Percentiles rank a stretch among this genome's conserved stretches.
These are phyloP conservation scores for Cucurbita moschata DNA, from an alignment of 306 rosid species.

Conservation along the genomic window DNA sequence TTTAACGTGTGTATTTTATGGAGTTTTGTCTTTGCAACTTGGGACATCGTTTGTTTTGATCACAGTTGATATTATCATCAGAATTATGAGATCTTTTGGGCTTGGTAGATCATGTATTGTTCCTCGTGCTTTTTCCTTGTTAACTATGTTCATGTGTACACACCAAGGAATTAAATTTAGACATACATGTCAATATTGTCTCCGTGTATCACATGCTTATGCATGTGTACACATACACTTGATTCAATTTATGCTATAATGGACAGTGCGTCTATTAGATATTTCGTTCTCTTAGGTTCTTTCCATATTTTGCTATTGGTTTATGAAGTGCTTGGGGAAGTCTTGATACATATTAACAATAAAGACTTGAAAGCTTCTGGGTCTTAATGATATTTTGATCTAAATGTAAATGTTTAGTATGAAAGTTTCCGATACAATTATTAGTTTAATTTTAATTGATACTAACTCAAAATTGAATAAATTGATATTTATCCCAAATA, in stretches of 20 bases:
- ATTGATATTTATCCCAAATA: too few species aligned
- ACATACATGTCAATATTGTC: background rate
- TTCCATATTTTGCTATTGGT: background rate
- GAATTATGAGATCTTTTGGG: background rate
- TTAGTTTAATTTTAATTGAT: too few species aligned
- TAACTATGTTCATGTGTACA: background rate
- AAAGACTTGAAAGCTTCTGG: background rate
- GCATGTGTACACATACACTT: background rate
- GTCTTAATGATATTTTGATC: too few species aligned
- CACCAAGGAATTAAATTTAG: background rate
- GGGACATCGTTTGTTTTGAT: background rate
- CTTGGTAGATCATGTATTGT: background rate
- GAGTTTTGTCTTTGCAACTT: background rate
- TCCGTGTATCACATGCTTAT: background rate
- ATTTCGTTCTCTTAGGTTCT: background rate
- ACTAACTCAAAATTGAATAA: too few species aligned
- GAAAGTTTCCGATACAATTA: too few species aligned
- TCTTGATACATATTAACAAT: background rate
- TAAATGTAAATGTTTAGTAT: too few species aligned
- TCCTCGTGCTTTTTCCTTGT: background rate
- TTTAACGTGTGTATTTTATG: background rate
- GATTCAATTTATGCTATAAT: background rate
- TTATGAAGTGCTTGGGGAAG: background rate
- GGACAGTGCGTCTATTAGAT: background rate
- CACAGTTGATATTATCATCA: background rate